Percentiles rank a stretch among this genome's conserved stretches.
Evolutionary conservation across 768 basidiomycete species (phyloP).

Genomic region (Paxillus rubicundulus): DNA sequence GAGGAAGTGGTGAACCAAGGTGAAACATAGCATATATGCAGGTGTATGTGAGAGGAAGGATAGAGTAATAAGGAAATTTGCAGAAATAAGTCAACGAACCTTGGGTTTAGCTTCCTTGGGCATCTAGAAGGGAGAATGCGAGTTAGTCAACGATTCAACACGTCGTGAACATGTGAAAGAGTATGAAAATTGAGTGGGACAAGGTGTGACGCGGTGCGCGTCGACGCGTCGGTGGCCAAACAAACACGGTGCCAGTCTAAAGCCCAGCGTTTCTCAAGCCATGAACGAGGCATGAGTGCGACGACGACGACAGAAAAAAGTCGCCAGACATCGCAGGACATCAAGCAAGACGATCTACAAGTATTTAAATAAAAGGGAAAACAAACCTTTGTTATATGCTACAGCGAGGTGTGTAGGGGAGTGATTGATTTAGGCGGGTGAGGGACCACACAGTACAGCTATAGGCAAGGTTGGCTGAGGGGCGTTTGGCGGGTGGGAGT

Average conservation of each 20-base stretch:
- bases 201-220: constrained; percentile 28
- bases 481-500: constrained; percentile 38
- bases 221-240: constrained; percentile 41
- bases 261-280: constrained; percentile 11
- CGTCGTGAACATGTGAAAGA: constrained; percentile 34
- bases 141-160: constrained; percentile 39
- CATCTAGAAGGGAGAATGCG: constrained; percentile 51
- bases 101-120: constrained; percentile 76
- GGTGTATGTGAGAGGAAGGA: constrained; percentile 3
- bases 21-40: constrained; percentile 18
- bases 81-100: constrained; percentile 40
- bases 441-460: constrained; percentile 32
- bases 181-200: constrained; percentile 30
- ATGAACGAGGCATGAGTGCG: constrained; percentile 8
- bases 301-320: constrained; percentile 27
- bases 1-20: constrained; percentile 3
- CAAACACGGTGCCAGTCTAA: constrained; percentile 25
- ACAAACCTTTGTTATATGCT: constrained; percentile 32
- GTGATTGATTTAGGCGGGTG: constrained; percentile 35
- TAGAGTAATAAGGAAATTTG: neutral
- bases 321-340: constrained; percentile 14
- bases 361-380: constrained; percentile 16
- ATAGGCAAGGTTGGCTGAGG: constrained; percentile 38
- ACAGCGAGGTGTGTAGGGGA: constrained; percentile 21
- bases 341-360: constrained; percentile 24